Conservation (phyloP, 257 asterid genomes). For the Leonotis leonurus region DNA sequence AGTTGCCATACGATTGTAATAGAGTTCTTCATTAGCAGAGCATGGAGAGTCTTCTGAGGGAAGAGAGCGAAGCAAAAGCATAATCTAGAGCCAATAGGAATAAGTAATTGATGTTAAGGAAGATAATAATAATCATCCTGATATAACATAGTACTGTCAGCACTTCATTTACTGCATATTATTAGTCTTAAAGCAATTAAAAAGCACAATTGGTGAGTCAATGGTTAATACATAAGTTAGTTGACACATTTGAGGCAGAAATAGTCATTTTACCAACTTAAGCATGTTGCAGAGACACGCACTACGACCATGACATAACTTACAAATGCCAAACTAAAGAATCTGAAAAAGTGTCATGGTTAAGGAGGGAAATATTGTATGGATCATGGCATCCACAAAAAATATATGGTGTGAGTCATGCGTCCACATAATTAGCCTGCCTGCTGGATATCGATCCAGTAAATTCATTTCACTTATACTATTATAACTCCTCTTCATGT, state of each 20-base stretch:
- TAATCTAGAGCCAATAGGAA: slow-evolving; percentile 42
- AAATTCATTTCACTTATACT: neutral
- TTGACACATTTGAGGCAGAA: neutral
- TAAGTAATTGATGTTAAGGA: slow-evolving; percentile 8
- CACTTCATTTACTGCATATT: neutral
- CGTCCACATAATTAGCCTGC: neutral
- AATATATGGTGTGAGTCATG: too few relatives aligned
- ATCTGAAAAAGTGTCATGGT: neutral
- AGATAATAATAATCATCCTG: slow-evolving; percentile 4
- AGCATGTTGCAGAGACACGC: neutral
- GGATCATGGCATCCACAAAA: slow-evolving; percentile 2
- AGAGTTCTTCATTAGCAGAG: slow-evolving; percentile 31
- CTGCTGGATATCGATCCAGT: neutral
- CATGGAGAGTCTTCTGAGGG: slow-evolving; percentile 30
- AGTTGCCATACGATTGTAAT: slow-evolving; percentile 45
- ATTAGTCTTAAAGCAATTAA: neutral
- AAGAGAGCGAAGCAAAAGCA: slow-evolving; percentile 54
- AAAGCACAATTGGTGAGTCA: neutral
- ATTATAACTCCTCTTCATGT: neutral
- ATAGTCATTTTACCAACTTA: neutral
- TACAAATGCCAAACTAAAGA: neutral
- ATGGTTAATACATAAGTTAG: neutral
- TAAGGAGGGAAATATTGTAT: neutral
- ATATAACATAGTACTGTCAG: slow-evolving; percentile 8
- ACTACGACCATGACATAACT: slow-evolving; percentile 3